Evolutionary conservation across 345 rosid species (phyloP).

Genomic region (Mallotus nudiflorus): DNA sequence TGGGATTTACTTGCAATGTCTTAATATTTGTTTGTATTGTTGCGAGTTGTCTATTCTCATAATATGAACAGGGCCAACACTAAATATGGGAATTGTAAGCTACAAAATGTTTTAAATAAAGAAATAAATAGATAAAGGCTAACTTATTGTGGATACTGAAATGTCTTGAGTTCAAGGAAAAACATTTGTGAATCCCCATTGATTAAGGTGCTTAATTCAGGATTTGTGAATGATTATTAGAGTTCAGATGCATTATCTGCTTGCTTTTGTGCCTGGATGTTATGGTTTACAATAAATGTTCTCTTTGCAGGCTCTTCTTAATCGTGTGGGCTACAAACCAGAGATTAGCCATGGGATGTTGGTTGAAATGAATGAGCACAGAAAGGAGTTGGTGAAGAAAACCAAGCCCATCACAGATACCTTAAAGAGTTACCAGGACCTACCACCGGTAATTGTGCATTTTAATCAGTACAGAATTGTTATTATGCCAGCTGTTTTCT

Average conservation of each 20-base stretch:
- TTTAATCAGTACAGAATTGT: neutral
- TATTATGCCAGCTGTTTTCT: neutral
- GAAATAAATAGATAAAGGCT: too few species aligned
- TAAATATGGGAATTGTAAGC: too few species aligned
- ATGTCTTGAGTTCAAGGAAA: neutral
- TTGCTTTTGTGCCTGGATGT: constrained; percentile 1
- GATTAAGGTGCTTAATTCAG: neutral
- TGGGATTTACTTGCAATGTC: neutral
- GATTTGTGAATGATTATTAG: neutral
- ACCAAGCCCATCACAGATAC: constrained; percentile 91
- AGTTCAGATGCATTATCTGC: neutral
- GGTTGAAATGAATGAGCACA: constrained; percentile 87
- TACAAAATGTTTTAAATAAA: too few species aligned
- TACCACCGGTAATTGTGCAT: constrained; percentile 68
- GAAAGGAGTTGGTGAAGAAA: constrained; percentile 81
- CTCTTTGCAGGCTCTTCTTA: constrained; percentile 63
- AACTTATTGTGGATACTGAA: too few species aligned
- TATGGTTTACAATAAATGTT: neutral
- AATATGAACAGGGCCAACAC: neutral
- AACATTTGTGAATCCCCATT: neutral
- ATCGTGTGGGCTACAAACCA: constrained; percentile 82
- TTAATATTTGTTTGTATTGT: too few species aligned
- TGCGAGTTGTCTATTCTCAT: neutral
- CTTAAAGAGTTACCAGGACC: constrained; percentile 91
- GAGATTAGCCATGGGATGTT: constrained; percentile 86